Conservation (phyloP, 2,329 filamentous ascomycete species). For the Arthrobotrys entomopaga region DNA sequence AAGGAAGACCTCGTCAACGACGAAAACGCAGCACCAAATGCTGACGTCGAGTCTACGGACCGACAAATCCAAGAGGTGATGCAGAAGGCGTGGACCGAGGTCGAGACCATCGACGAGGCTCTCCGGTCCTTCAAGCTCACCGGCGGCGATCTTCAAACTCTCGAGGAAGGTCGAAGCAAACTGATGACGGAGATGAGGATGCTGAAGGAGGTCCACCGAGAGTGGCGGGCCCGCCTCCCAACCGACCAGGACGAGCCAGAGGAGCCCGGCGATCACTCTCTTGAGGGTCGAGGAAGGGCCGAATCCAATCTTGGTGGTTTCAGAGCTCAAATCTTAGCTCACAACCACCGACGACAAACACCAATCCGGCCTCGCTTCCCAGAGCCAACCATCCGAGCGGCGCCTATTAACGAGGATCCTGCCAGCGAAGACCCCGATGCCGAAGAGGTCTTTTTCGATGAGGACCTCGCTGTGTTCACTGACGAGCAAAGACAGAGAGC, state of each 20-base stretch:
- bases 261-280: too few relatives aligned
- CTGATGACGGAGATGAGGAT: neutral
- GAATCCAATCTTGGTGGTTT: too few relatives aligned
- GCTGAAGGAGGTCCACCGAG: neutral
- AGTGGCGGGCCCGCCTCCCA: neutral
- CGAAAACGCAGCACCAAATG: neutral
- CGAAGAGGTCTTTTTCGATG: neutral
- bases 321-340: too few relatives aligned
- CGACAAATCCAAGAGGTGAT: neutral
- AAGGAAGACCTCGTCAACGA: neutral
- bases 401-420: neutral
- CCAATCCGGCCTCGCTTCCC: too few relatives aligned
- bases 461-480: constrained; percentile 1
- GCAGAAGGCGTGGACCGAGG: neutral
- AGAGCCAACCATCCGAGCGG: neutral
- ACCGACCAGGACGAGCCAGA: too few relatives aligned
- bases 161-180: neutral
- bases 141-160: neutral
- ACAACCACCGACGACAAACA: too few relatives aligned
- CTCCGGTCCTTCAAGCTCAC: neutral
- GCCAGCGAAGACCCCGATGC: neutral
- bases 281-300: too few relatives aligned
- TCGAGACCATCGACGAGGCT: neutral
- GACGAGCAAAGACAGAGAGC: constrained; percentile 4
- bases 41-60: neutral